Evolutionary conservation across 768 basidiomycete species (phyloP).

Genomic region (Pulveroboletus sp.): DNA sequence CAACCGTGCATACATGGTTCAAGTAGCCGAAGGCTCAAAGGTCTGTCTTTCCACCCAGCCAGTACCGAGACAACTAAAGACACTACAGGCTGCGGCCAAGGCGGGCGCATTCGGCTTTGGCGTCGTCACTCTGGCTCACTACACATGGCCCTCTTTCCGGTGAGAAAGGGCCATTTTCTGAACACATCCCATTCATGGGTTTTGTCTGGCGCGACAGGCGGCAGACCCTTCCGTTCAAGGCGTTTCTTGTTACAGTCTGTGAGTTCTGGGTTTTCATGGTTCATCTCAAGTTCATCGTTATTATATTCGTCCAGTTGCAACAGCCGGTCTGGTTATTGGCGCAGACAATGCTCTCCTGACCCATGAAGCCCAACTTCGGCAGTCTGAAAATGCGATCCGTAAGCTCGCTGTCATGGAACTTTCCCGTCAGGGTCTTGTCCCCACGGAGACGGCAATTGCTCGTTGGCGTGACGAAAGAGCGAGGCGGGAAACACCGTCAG

Average conservation of each 20-base stretch:
- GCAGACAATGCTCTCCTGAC: conserved; percentile 74
- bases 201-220: conserved; percentile 41
- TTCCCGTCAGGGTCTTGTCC: conserved; percentile 68
- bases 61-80: neutral
- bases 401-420: conserved; percentile 74
- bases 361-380: conserved; percentile 65
- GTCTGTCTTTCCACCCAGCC: conserved; percentile 34
- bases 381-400: conserved; percentile 66
- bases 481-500: conserved; percentile 11
- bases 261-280: conserved; percentile 22
- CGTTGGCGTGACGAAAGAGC: conserved; percentile 64
- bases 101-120: conserved; percentile 56
- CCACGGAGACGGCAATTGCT: conserved; percentile 80
- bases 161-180: conserved; percentile 26
- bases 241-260: conserved; percentile 74
- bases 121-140: conserved; percentile 60
- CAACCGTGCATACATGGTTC: conserved; percentile 56
- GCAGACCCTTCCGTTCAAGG: conserved; percentile 80
- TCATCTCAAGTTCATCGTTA: neutral
- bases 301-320: conserved; percentile 43
- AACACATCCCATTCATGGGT: neutral
- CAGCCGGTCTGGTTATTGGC: conserved; percentile 66
- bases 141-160: conserved; percentile 74
- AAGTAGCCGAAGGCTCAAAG: conserved; percentile 55
- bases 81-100: conserved; percentile 49